Evolutionary conservation across 306 rosid genomes (phyloP).

Genomic region (Vigna angularis): DNA sequence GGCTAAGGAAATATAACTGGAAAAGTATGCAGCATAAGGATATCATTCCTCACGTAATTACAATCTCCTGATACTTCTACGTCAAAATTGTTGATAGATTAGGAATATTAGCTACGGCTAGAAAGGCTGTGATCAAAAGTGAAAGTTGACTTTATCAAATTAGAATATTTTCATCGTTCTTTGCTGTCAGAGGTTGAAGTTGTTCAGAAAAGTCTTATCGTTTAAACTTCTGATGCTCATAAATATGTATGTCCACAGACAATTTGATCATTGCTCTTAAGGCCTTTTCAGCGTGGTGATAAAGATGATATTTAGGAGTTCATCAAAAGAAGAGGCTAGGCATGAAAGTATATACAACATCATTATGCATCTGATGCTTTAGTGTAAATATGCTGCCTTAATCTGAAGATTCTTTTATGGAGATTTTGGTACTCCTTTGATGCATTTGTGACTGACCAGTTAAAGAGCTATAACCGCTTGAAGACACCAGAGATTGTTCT

Average conservation of each 20-base stretch:
- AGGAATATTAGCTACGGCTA: background rate
- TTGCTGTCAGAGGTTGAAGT: slow-evolving; percentile 5
- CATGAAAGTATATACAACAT: background rate
- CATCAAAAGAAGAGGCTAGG: background rate
- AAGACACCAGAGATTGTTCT: background rate
- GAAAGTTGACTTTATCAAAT: background rate
- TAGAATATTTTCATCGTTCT: slow-evolving; percentile 21
- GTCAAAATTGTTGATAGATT: background rate
- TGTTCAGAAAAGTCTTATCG: slow-evolving; percentile 17
- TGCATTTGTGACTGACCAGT: slow-evolving; percentile 4
- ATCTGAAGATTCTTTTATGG: background rate
- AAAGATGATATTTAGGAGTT: background rate
- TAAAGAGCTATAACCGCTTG: background rate
- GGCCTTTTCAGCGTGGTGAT: background rate
- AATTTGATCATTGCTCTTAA: background rate
- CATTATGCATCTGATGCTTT: background rate
- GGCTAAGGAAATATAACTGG: slow-evolving; percentile 2
- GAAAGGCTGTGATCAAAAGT: slow-evolving; percentile 15
- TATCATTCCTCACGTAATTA: slow-evolving; percentile 23
- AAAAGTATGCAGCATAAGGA: slow-evolving; percentile 3
- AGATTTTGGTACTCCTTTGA: background rate
- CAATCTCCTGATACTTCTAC: slow-evolving; percentile 13
- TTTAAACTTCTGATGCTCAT: slow-evolving; percentile 5
- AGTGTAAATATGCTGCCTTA: background rate
- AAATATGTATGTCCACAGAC: background rate